Evolutionary conservation across 208 protist species (phyloP).

Genomic region (Tritrichomonas foetus): DNA sequence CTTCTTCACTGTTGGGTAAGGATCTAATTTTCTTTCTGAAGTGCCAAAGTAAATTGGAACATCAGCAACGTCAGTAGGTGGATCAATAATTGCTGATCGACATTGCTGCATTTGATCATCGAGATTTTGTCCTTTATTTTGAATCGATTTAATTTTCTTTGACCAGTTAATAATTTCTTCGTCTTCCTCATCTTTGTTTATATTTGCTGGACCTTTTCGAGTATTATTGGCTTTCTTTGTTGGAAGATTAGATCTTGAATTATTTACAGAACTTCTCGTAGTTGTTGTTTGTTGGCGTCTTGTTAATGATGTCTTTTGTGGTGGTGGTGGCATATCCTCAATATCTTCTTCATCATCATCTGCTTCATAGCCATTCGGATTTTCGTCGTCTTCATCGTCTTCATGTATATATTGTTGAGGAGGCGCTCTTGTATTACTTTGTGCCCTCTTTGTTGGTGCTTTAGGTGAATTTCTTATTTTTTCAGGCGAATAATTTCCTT

Average conservation of each 20-base stretch:
- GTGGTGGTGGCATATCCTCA: not conserved
- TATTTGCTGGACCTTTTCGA: not conserved
- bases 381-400: not conserved
- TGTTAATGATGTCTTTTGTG: not conserved
- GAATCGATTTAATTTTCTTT: not conserved
- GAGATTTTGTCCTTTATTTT: not conserved
- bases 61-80: not conserved
- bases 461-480: not conserved
- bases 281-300: not conserved
- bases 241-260: too few species aligned
- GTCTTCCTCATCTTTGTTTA: not conserved
- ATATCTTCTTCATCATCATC: not conserved
- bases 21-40: slow-evolving; percentile 21
- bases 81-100: not conserved
- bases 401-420: not conserved
- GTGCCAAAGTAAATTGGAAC: slow-evolving; percentile 17
- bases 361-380: not conserved
- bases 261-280: not conserved
- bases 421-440: too few species aligned
- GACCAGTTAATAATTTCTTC: slow-evolving; percentile 21
- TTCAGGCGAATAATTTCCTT: not conserved
- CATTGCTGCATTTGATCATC: not conserved
- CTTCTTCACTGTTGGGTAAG: not conserved
- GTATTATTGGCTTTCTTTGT: not conserved
- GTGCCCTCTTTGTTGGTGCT: not conserved